Evolutionary conservation across 2,329 filamentous ascomycete species (phyloP).

Genomic region (Nigrograna mackinnonii): DNA sequence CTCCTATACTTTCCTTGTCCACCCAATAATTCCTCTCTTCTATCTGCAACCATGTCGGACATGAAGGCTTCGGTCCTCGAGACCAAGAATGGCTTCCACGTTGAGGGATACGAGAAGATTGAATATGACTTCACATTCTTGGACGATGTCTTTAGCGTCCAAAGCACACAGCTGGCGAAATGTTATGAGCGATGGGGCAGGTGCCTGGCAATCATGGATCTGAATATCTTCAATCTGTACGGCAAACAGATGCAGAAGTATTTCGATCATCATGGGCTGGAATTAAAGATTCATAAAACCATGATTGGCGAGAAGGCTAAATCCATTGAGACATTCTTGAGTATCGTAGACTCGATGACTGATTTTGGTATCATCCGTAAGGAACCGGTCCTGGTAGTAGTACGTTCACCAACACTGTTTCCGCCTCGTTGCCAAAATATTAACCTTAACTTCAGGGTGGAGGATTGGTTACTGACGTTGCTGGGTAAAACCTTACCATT

Average conservation of each 20-base stretch:
- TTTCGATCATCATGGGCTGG: conserved; percentile 66
- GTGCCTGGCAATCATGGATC: conserved; percentile 70
- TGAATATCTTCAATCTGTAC: conserved; percentile 72
- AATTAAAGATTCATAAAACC: conserved; percentile 70
- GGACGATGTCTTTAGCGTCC: conserved; percentile 66
- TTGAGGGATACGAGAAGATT: conserved; percentile 76
- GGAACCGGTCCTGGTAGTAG: conserved; percentile 44
- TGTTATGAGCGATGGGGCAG: conserved; percentile 69
- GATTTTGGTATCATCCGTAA: conserved; percentile 73
- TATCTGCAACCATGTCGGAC: conserved; percentile 62
- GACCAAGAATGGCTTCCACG: conserved; percentile 68
- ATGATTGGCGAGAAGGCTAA: conserved; percentile 78
- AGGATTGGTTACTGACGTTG: conserved; percentile 73
- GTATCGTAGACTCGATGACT: conserved; percentile 74
- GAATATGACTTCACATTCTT: conserved; percentile 76
- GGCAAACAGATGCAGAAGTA: conserved; percentile 68
- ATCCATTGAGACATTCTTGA: conserved; percentile 69
- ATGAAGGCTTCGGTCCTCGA: conserved; percentile 65
- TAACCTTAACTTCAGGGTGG: conserved; percentile 51
- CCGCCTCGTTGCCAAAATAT: conserved; percentile 51
- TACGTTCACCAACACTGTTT: conserved; percentile 22
- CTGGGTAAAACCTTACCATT: conserved; percentile 59
- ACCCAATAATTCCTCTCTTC: not conserved
- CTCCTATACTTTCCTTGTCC: no score
- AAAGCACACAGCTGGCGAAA: conserved; percentile 64